Conservation (phyloP, 352 stramenopile genomes). For the Pythium graminicola region DNA sequence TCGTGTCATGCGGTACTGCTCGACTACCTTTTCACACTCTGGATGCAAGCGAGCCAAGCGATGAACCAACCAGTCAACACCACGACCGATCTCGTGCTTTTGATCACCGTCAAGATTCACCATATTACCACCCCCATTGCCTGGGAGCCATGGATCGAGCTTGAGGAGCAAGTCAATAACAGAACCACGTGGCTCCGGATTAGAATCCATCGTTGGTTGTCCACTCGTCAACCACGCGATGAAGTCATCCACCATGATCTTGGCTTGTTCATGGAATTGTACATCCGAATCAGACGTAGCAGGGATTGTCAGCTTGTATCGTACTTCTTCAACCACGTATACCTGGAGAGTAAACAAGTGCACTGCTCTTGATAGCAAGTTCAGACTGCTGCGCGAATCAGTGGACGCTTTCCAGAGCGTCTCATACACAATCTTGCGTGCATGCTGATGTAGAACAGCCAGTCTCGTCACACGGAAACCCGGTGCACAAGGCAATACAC, state of each 20-base stretch:
- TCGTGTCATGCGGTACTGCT: conserved; percentile 52
- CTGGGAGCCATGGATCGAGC: conserved; percentile 62
- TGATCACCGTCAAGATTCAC: conserved; percentile 70
- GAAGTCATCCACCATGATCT: conserved; percentile 41
- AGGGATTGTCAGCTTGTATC: conserved; percentile 50
- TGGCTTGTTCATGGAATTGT: conserved; percentile 39
- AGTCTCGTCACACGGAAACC: conserved; percentile 52
- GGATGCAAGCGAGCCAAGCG: conserved; percentile 44
- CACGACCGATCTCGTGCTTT: conserved; percentile 77
- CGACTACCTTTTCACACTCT: conserved; percentile 37
- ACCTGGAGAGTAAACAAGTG: conserved; percentile 78
- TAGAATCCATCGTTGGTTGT: conserved; percentile 31
- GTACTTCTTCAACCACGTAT: conserved; percentile 74
- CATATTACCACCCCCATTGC: conserved; percentile 40
- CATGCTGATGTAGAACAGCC: conserved; percentile 56
- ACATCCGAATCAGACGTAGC: conserved; percentile 35
- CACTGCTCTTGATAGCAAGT: conserved; percentile 57
- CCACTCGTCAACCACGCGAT: conserved; percentile 49
- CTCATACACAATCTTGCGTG: conserved; percentile 58
- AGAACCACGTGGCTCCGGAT: conserved; percentile 28
- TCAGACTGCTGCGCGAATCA: conserved; percentile 55
- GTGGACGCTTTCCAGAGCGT: conserved; percentile 55
- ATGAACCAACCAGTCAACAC: conserved; percentile 74
- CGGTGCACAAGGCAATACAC: conserved; percentile 56
- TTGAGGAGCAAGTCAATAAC: conserved; percentile 59